Conservation (phyloP, 805 yeast genomes). For the Brettanomyces anomalus region DNA sequence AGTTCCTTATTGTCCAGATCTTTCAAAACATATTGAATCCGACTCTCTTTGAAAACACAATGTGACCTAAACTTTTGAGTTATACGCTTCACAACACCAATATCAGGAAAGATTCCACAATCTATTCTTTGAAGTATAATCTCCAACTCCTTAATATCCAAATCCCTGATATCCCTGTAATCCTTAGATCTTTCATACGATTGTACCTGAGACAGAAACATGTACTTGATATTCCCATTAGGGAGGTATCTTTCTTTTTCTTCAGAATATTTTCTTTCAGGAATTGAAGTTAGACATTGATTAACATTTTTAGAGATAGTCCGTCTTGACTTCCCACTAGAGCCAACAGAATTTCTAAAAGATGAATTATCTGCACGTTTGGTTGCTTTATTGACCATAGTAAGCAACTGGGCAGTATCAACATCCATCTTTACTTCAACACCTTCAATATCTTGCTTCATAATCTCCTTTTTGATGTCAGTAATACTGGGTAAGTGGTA, state of each 20-base stretch:
- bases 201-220: background rate
- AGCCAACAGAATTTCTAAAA: too few relatives aligned
- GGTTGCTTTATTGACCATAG: too few relatives aligned
- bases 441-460: background rate
- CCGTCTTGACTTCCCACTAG: too few relatives aligned
- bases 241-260: too few relatives aligned
- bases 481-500: constrained; percentile 22
- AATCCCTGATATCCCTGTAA: background rate
- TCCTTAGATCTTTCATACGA: background rate
- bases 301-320: too few relatives aligned
- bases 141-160: background rate
- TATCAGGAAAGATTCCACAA: background rate
- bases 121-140: background rate
- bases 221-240: too few relatives aligned
- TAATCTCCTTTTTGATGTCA: constrained; percentile 10
- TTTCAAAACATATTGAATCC: background rate
- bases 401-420: background rate
- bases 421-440: background rate
- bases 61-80: background rate
- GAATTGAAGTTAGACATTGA: too few relatives aligned
- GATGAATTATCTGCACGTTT: too few relatives aligned
- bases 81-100: background rate
- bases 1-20: background rate
- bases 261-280: too few relatives aligned
- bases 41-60: background rate